These are phyloP conservation scores for Cyclospora cayetanensis DNA, from an alignment of 169 alveolate genomes.

Conservation along the genomic window DNA sequence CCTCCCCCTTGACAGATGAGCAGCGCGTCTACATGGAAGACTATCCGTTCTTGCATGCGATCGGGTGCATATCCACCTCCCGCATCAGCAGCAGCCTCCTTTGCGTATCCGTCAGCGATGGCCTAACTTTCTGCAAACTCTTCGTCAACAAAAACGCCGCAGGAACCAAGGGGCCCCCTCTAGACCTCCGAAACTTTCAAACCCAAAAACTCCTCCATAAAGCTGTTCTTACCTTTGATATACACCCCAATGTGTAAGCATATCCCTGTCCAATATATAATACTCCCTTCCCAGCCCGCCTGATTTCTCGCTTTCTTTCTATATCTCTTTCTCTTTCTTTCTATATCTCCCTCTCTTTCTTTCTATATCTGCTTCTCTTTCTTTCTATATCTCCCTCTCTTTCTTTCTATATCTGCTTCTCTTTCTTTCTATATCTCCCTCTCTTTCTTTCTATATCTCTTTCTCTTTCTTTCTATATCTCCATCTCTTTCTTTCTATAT, in stretches of 20 bases:
- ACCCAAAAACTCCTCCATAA: slow-evolving; percentile 19
- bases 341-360: not conserved
- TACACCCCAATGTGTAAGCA: not conserved
- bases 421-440: not conserved
- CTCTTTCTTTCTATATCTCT: not conserved
- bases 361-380: not conserved
- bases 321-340: not conserved
- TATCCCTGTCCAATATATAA: not conserved
- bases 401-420: not conserved
- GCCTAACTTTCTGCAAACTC: not conserved
- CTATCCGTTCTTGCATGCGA: slow-evolving; percentile 32
- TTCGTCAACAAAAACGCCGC: not conserved
- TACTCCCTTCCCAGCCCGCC: not conserved
- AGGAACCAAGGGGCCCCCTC: not conserved
- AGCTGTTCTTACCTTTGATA: not conserved
- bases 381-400: not conserved
- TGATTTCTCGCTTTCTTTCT: not conserved
- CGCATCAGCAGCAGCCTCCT: slow-evolving; percentile 29
- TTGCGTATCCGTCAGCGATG: not conserved
- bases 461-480: not conserved
- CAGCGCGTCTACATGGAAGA: not conserved
- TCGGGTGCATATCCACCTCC: slow-evolving; percentile 51
- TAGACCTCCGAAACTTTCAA: not conserved
- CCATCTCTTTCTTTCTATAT: not conserved
- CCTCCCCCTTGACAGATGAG: slow-evolving; percentile 26